Evolutionary conservation across 2,329 filamentous ascomycete species (phyloP).

Genomic region (Paecilomyces dactylethromorphus): DNA sequence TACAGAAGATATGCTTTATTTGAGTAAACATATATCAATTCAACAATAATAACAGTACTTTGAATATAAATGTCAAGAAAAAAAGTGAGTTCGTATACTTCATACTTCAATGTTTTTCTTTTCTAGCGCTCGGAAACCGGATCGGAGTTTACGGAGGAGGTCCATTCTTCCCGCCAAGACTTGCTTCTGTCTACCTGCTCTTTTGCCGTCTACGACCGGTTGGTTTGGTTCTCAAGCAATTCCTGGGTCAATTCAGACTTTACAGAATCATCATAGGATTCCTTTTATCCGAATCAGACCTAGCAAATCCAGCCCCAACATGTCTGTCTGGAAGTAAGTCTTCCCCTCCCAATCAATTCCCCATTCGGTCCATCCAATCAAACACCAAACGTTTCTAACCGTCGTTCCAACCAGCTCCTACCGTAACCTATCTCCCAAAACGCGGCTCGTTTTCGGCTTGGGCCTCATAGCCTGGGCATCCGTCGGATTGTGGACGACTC

Average conservation of each 20-base stretch:
- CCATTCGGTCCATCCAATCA: not conserved
- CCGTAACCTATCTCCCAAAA: constrained; percentile 62
- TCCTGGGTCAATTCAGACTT: not conserved
- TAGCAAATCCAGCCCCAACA: constrained; percentile 5
- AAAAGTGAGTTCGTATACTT: no score
- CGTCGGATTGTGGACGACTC: constrained; percentile 65
- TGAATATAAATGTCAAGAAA: no score
- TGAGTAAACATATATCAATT: no score
- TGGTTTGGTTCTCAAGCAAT: not conserved
- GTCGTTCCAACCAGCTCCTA: constrained; percentile 50
- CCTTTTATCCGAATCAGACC: no score
- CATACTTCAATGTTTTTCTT: no score
- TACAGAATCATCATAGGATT: not conserved
- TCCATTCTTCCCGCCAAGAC: not conserved
- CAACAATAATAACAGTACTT: no score
- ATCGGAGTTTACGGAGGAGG: not conserved
- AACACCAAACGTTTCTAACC: not conserved
- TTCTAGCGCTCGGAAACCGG: not conserved
- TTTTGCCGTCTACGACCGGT: not conserved
- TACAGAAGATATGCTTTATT: no score
- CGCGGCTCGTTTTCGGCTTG: constrained; percentile 64
- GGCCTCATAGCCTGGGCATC: constrained; percentile 71
- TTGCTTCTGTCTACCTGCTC: not conserved
- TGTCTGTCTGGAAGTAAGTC: constrained; percentile 35
- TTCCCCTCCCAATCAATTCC: not conserved